A percentile compares a stretch with the other conserved stretches of the same genome.
Evolutionary conservation across 306 rosid genomes (phyloP).

Genomic region (Rosa lucieae): DNA sequence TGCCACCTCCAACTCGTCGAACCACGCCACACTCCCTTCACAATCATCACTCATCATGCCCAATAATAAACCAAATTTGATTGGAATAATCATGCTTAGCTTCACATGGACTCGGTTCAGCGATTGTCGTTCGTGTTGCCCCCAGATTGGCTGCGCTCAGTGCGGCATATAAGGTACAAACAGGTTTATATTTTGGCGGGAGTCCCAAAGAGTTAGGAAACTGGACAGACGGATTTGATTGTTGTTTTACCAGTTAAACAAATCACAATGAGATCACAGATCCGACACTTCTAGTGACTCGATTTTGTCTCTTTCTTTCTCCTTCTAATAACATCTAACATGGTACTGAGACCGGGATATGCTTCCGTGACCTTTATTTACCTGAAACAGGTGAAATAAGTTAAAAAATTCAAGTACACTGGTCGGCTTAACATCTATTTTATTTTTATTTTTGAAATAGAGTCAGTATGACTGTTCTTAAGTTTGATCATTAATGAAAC

Average conservation of each 20-base stretch:
- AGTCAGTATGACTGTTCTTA: no score
- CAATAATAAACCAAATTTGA: background rate
- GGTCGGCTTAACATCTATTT: no score
- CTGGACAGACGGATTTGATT: background rate
- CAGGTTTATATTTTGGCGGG: constrained; percentile 3
- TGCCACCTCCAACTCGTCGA: background rate
- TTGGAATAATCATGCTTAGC: background rate
- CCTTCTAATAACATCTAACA: background rate
- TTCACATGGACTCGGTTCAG: constrained; percentile 1
- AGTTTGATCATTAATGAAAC: no score
- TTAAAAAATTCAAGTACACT: no score
- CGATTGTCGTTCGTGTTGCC: background rate
- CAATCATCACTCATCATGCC: background rate
- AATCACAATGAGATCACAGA: background rate
- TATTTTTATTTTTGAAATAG: no score
- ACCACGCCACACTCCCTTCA: background rate
- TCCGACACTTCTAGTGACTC: background rate
- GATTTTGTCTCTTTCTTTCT: background rate
- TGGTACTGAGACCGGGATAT: background rate
- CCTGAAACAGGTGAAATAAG: no score
- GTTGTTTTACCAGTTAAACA: background rate
- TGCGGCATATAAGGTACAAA: no score
- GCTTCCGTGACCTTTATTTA: background rate
- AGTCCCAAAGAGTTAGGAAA: background rate
- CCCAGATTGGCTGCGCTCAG: background rate